These are phyloP conservation scores for Clarireedia monteithiana DNA, from an alignment of 2,329 filamentous ascomycete species.

Conservation along the genomic window DNA sequence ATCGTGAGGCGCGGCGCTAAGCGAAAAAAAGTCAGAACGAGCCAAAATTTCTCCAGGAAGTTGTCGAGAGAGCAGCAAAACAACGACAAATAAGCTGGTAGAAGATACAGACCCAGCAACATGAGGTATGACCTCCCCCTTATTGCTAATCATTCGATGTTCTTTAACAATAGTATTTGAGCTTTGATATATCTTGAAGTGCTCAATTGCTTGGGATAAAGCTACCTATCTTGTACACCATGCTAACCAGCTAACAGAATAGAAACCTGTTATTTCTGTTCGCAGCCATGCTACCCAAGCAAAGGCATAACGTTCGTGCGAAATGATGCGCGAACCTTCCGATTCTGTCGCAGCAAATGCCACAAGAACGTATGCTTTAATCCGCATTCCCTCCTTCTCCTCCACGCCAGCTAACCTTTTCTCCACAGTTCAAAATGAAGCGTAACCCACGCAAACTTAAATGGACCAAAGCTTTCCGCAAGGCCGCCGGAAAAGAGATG, in stretches of 20 bases:
- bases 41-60: conserved; percentile 8
- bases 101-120: conserved; percentile 1
- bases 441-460: conserved; percentile 93
- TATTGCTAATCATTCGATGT: neutral
- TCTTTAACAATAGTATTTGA: neutral
- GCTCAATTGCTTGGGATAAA: neutral
- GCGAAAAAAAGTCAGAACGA: conserved; percentile 7
- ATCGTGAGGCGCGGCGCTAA: conserved; percentile 7
- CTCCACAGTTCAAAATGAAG: conserved; percentile 82
- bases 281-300: conserved; percentile 56
- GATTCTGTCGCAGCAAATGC: conserved; percentile 49
- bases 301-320: conserved; percentile 44
- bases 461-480: conserved; percentile 93
- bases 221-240: neutral
- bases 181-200: neutral
- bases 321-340: conserved; percentile 40
- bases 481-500: conserved; percentile 77
- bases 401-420: neutral
- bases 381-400: neutral
- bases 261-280: conserved; percentile 52
- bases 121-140: conserved; percentile 5
- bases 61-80: neutral
- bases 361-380: conserved; percentile 28
- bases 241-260: conserved; percentile 7
- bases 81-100: conserved; percentile 9